phyloP scores from a whole-genome alignment of 768 basidiomycete species.

The Chalciporus piperatus region DNA sequence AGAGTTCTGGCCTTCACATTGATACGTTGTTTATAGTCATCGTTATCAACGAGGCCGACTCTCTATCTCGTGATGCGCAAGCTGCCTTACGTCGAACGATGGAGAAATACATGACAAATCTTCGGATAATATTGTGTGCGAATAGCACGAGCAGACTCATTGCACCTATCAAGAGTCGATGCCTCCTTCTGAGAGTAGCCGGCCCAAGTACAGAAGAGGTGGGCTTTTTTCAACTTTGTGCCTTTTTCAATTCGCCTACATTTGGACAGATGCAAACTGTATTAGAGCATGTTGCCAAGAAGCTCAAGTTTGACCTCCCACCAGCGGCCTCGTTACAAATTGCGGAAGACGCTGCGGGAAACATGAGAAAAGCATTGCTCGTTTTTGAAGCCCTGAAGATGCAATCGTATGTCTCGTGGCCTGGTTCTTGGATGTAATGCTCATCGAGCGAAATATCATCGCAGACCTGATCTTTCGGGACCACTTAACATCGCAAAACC shows the following conservation, averaged over 20 bases:
- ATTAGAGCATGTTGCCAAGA: conserved; percentile 73
- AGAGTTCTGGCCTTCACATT: neutral
- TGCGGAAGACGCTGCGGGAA: conserved; percentile 78
- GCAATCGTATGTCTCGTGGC: conserved; percentile 71
- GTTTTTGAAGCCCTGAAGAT: conserved; percentile 95
- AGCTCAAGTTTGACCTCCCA: conserved; percentile 80
- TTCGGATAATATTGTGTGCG: conserved; percentile 95
- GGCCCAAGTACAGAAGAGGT: conserved; percentile 83
- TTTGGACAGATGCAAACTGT: conserved; percentile 71
- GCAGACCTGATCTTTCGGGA: conserved; percentile 79
- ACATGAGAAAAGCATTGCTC: conserved; percentile 91
- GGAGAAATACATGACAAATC: conserved; percentile 99
- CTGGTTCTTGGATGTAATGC: neutral
- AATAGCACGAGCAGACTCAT: conserved; percentile 95
- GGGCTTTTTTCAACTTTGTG: conserved; percentile 10
- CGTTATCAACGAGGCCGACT: conserved; percentile 96
- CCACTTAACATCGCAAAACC: conserved; percentile 86
- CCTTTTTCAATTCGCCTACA: neutral
- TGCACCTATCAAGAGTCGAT: conserved; percentile 94
- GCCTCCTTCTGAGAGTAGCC: conserved; percentile 89
- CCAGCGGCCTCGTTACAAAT: conserved; percentile 73
- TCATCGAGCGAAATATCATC: neutral
- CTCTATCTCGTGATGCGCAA: conserved; percentile 92
- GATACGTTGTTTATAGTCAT: conserved; percentile 59
- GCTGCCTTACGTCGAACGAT: conserved; percentile 95